These are phyloP conservation scores for Asterochloris sp. DNA, from an alignment of 139 green algal species.

Conservation along the genomic window DNA sequence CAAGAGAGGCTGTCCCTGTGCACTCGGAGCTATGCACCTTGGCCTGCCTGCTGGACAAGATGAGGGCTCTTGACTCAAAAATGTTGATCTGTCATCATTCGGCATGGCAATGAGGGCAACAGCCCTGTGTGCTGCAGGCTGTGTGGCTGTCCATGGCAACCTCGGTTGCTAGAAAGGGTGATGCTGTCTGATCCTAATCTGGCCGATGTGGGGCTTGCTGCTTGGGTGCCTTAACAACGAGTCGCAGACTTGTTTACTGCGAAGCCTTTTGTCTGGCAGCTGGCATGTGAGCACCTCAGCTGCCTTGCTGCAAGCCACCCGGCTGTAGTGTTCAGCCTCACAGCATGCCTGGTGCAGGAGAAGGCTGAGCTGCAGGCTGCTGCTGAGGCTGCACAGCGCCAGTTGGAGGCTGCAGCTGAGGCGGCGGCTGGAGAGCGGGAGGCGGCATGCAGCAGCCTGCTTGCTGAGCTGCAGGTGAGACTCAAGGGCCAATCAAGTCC, in stretches of 20 bases:
- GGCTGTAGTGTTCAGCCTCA: not conserved
- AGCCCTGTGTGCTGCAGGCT: too few relatives aligned
- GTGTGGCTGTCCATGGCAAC: too few relatives aligned
- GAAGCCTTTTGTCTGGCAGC: not conserved
- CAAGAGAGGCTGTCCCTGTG: too few relatives aligned
- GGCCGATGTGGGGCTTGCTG: not conserved
- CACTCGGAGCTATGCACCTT: too few relatives aligned
- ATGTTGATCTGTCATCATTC: too few relatives aligned
- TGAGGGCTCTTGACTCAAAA: too few relatives aligned
- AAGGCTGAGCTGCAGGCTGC: not conserved
- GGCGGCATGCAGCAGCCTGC: too few relatives aligned
- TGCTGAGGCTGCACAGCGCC: not conserved
- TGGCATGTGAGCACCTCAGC: not conserved
- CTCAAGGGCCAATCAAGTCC: too few relatives aligned
- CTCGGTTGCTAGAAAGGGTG: too few relatives aligned
- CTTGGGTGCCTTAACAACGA: not conserved
- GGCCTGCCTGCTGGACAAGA: too few relatives aligned
- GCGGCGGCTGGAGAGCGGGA: not conserved
- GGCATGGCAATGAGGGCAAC: too few relatives aligned
- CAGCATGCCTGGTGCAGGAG: not conserved
- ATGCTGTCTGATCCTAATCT: not conserved
- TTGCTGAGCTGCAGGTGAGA: too few relatives aligned
- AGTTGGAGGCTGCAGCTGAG: conserved; percentile 1
- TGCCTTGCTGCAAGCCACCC: not conserved
- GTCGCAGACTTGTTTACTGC: not conserved